Evolutionary conservation across 2,329 filamentous ascomycete genomes (phyloP), one percentile per base, ranked within the genome.

Genomic region (Fusarium liriodendri): DNA sequence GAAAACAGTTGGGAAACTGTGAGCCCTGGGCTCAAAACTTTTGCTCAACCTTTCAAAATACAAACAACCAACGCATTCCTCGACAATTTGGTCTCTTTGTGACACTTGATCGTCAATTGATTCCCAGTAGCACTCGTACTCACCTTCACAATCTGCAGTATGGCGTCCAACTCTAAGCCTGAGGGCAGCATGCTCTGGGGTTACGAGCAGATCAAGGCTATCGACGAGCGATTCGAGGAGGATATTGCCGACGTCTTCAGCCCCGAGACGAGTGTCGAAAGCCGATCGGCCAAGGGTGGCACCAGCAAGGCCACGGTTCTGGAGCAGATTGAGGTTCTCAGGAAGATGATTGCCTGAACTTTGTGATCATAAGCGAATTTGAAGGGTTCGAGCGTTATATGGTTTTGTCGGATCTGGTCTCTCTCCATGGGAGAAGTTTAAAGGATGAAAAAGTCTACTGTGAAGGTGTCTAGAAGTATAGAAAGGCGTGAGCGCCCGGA

Each of bases 221-320:
- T n/a, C n/a, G n/a, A n/a, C n/a, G n/a, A n/a, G n/a, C n/a, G n/a
- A n/a, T n/a, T n/a, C n/a, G n/a, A n/a, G n/a, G n/a, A n/a, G n/a
- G n/a, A n/a, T n/a, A n/a, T n/a, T n/a, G n/a, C n/a, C n/a, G n/a
- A n/a, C n/a, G n/a, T n/a, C n/a, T n/a, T n/a, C n/a, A n/a, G n/a
- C 25, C 25, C 25, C 25, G n/a, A n/a, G n/a, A n/a, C n/a, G n/a
- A n/a, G n/a, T n/a, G n/a, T n/a, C n/a, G n/a, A n/a, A n/a, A n/a
- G n/a, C n/a, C n/a, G n/a, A n/a, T n/a, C n/a, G n/a, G n/a, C n/a
- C n/a, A n/a, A n/a, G n/a, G n/a, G n/a, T n/a, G n/a, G 94, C 32
- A 97, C 94, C 27, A 95, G 93, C 85, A 91, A 89, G 84, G 88
- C 88, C 14, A 88, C 89, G 27, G 92, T 93, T 8, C 77, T 89